Conservation (phyloP, 139 green algal genomes). For the Monoraphidium neglectum region DNA sequence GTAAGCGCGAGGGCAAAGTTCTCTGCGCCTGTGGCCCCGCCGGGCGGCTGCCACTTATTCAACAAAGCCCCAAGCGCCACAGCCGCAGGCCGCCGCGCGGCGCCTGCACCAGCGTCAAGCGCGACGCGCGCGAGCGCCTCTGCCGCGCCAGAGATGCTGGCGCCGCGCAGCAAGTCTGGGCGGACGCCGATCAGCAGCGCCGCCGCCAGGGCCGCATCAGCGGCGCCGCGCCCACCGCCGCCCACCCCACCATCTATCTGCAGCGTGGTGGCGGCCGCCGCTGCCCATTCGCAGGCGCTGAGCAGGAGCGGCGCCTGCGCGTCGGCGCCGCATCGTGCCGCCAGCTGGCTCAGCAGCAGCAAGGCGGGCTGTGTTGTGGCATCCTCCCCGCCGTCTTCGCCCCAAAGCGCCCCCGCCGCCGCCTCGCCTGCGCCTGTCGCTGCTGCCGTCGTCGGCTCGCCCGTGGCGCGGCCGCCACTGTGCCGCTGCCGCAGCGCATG, state of each 20-base stretch:
- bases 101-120: neutral
- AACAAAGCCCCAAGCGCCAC: constrained; percentile 8
- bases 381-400: neutral
- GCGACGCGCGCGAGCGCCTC: neutral
- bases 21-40: neutral
- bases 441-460: neutral
- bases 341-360: neutral
- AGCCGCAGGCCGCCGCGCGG: neutral
- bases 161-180: constrained; percentile 4
- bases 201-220: neutral
- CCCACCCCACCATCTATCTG: too few relatives aligned
- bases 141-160: neutral
- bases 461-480: too few relatives aligned
- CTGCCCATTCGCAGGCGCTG: constrained; percentile 8
- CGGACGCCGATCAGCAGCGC: constrained; percentile 8
- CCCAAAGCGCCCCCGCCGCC: too few relatives aligned
- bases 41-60: constrained; percentile 5
- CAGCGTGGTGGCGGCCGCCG: constrained; percentile 10
- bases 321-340: constrained; percentile 5
- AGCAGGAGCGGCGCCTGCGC: constrained; percentile 17
- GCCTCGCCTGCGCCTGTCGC: neutral
- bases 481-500: constrained; percentile 27
- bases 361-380: constrained; percentile 6
- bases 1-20: neutral
- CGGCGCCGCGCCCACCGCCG: too few relatives aligned